phyloP scores from a whole-genome alignment of 768 basidiomycete species.

The Panus rudis region DNA sequence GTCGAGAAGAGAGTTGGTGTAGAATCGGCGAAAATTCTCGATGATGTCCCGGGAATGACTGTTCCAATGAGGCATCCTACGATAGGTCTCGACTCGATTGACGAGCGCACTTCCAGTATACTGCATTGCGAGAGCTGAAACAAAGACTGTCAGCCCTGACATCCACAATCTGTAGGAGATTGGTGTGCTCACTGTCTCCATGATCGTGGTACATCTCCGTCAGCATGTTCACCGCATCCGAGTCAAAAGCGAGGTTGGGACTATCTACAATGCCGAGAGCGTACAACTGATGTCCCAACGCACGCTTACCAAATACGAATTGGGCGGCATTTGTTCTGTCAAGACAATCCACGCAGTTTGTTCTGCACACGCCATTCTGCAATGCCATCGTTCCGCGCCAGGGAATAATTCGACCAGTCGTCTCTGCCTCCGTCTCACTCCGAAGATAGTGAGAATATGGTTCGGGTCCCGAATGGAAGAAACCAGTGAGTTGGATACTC shows the following conservation, averaged over 20 bases:
- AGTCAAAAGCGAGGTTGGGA: slow-evolving; percentile 85
- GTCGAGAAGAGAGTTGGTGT: slow-evolving; percentile 90
- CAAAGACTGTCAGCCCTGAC: slow-evolving; percentile 4
- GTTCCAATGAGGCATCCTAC: slow-evolving; percentile 94
- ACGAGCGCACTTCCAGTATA: slow-evolving; percentile 96
- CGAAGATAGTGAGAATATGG: slow-evolving; percentile 67
- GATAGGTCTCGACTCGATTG: slow-evolving; percentile 92
- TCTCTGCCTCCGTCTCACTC: slow-evolving; percentile 33
- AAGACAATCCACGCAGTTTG: slow-evolving; percentile 95
- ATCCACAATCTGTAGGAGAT: not conserved
- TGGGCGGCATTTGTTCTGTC: slow-evolving; percentile 96
- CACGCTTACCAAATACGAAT: slow-evolving; percentile 94
- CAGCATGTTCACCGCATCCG: slow-evolving; percentile 92
- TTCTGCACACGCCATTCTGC: slow-evolving; percentile 89
- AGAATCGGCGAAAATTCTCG: slow-evolving; percentile 91
- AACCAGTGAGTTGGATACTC: slow-evolving; percentile 81
- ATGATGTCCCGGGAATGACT: slow-evolving; percentile 95
- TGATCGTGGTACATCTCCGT: slow-evolving; percentile 99
- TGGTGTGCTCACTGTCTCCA: slow-evolving; percentile 68
- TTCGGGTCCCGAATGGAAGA: slow-evolving; percentile 92
- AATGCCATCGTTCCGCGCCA: slow-evolving; percentile 69
- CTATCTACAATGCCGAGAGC: slow-evolving; percentile 84
- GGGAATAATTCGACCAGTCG: slow-evolving; percentile 24
- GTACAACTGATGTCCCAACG: slow-evolving; percentile 90
- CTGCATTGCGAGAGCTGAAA: slow-evolving; percentile 82